phyloP scores from a whole-genome alignment of 1,139 yeast genomes.

The Candida sojae region DNA sequence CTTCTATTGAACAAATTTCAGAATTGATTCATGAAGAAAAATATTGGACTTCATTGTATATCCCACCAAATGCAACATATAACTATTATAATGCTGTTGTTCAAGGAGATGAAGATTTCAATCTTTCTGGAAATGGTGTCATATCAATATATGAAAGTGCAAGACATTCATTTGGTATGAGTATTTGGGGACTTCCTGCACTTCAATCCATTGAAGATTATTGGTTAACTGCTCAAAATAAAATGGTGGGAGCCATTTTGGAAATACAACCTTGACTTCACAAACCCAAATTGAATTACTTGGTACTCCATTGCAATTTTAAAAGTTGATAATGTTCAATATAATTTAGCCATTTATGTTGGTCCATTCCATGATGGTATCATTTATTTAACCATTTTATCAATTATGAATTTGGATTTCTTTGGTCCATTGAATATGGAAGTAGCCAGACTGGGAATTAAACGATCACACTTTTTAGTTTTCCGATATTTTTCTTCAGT shows the following conservation, averaged over 20 bases:
- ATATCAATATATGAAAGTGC: conserved; percentile 41
- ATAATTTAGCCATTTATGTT: conserved; percentile 46
- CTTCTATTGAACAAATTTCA: conserved; percentile 30
- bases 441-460: conserved; percentile 37
- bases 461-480: conserved; percentile 27
- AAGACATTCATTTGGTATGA: conserved; percentile 30
- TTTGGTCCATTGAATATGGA: conserved; percentile 54
- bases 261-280: conserved; percentile 12
- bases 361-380: conserved; percentile 78
- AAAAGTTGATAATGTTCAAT: conserved; percentile 52
- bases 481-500: conserved; percentile 34
- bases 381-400: conserved; percentile 69
- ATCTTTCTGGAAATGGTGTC: conserved; percentile 26
- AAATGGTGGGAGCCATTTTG: conserved; percentile 6
- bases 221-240: conserved; percentile 13
- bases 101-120: conserved; percentile 26
- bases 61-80: conserved; percentile 39
- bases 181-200: conserved; percentile 13
- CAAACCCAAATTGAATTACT: conserved; percentile 21
- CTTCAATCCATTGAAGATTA: conserved; percentile 9
- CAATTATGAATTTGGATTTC: conserved; percentile 59
- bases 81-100: conserved; percentile 29
- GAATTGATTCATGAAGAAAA: conserved; percentile 45
- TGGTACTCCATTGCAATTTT: conserved; percentile 39
- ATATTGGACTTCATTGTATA: conserved; percentile 47